phyloP scores from a whole-genome alignment of 192 early-diverging fungal species.

The Thamnidium elegans region DNA sequence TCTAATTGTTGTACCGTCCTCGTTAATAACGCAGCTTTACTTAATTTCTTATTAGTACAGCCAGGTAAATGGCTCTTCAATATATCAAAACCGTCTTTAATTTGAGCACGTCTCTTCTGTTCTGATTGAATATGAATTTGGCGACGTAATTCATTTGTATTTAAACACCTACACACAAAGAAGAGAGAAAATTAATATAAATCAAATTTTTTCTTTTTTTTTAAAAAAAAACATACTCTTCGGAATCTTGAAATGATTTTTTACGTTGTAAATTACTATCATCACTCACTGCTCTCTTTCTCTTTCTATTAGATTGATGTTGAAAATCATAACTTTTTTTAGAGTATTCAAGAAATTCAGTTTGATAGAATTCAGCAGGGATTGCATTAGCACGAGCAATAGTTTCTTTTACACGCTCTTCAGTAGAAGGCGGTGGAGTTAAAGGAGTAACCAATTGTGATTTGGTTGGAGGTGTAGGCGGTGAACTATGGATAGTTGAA shows the following conservation, averaged over 20 bases:
- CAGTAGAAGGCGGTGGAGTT: not conserved
- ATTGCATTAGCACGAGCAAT: constrained; percentile 8
- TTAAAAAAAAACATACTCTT: no score
- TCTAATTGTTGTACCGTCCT: constrained; percentile 40
- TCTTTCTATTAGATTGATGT: constrained; percentile 9
- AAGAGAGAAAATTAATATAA: no score
- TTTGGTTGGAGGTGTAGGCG: not conserved
- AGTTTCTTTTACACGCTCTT: constrained; percentile 4
- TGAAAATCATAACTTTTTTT: constrained; percentile 5
- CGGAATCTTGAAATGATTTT: no score
- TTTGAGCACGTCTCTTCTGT: constrained; percentile 45
- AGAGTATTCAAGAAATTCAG: constrained; percentile 12
- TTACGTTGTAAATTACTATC: no score
- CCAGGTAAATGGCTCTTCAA: constrained; percentile 38
- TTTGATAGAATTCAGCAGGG: constrained; percentile 10
- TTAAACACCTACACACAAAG: not conserved
- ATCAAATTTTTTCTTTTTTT: no score
- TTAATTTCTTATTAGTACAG: constrained; percentile 39
- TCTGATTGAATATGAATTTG: constrained; percentile 47
- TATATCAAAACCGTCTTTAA: constrained; percentile 44
- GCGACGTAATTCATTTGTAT: constrained; percentile 39
- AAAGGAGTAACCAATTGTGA: not conserved
- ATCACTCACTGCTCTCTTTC: constrained; percentile 18
- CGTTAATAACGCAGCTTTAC: constrained; percentile 38
- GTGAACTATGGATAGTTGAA: not conserved